Conservation (phyloP, 257 asterid genomes). For the Scutellaria galericulata region DNA sequence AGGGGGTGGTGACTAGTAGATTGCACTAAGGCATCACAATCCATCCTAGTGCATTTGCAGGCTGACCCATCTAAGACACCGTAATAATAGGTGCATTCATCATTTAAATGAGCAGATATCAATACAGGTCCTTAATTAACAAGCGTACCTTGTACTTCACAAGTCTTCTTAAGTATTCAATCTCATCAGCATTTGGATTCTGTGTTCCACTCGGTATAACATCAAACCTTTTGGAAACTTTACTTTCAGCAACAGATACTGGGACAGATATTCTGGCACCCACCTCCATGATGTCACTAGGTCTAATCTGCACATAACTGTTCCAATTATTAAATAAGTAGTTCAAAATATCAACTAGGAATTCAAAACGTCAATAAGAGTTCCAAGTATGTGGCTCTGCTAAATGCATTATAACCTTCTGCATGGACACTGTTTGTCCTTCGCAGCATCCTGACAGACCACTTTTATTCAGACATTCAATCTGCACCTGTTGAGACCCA, state of each 20-base stretch:
- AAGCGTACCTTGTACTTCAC: constrained; percentile 77
- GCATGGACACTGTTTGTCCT: constrained; percentile 46
- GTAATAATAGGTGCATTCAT: constrained; percentile 20
- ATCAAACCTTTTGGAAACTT: constrained; percentile 78
- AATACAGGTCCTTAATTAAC: constrained; percentile 11
- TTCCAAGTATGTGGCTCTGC: constrained; percentile 16
- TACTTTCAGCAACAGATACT: constrained; percentile 75
- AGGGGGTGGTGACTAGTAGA: neutral
- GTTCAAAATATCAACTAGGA: constrained; percentile 11
- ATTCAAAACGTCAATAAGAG: neutral
- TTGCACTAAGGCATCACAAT: neutral
- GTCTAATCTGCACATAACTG: constrained; percentile 61
- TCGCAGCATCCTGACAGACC: constrained; percentile 32
- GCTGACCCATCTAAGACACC: neutral
- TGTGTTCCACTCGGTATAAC: constrained; percentile 84
- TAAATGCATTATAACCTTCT: constrained; percentile 57
- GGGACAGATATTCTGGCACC: constrained; percentile 74
- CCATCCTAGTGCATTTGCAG: constrained; percentile 2
- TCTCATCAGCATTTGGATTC: constrained; percentile 96
- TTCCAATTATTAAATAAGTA: constrained; percentile 21
- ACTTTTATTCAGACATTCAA: constrained; percentile 51
- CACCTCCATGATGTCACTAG: constrained; percentile 67
- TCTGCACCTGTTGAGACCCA: constrained; percentile 54
- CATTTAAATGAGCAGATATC: constrained; percentile 15
- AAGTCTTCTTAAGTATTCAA: constrained; percentile 78